Conservation (phyloP, 129 eudicot species). For the Cynara cardunculus region DNA sequence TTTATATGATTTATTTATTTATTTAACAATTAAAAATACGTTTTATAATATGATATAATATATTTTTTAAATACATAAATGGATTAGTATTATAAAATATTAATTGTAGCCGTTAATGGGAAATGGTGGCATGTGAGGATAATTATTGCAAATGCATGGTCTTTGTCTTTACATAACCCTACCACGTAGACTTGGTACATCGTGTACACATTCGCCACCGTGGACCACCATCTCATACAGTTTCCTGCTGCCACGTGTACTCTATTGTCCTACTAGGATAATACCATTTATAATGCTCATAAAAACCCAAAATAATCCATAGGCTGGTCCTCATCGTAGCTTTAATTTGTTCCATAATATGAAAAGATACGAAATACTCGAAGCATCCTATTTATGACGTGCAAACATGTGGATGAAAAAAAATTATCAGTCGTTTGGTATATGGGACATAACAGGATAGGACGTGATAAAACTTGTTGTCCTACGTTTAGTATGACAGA, state of each 20-base stretch:
- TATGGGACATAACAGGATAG: too few relatives aligned
- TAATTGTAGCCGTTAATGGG: slow-evolving; percentile 19
- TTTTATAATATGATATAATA: background rate
- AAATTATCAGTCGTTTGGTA: too few relatives aligned
- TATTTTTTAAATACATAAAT: too few relatives aligned
- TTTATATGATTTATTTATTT: too few relatives aligned
- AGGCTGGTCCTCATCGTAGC: background rate
- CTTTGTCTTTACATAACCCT: slow-evolving; percentile 30
- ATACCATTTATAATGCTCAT: background rate
- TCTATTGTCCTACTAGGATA: background rate
- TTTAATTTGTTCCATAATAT: background rate
- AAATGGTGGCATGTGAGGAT: slow-evolving; percentile 30
- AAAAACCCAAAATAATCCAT: background rate
- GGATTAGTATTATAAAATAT: background rate
- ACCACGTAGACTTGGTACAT: slow-evolving; percentile 25
- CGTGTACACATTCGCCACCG: slow-evolving; percentile 16
- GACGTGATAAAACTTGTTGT: too few relatives aligned
- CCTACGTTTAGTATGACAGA: too few relatives aligned
- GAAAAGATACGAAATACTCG: background rate
- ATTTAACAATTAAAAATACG: too few relatives aligned
- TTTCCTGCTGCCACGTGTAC: slow-evolving; percentile 1
- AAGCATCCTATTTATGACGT: background rate
- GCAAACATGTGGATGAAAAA: background rate
- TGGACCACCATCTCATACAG: slow-evolving; percentile 31
- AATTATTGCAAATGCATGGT: slow-evolving; percentile 29